Evolutionary conservation across 208 protist genomes (phyloP).

Genomic region (Entamoeba moshkovskii): DNA sequence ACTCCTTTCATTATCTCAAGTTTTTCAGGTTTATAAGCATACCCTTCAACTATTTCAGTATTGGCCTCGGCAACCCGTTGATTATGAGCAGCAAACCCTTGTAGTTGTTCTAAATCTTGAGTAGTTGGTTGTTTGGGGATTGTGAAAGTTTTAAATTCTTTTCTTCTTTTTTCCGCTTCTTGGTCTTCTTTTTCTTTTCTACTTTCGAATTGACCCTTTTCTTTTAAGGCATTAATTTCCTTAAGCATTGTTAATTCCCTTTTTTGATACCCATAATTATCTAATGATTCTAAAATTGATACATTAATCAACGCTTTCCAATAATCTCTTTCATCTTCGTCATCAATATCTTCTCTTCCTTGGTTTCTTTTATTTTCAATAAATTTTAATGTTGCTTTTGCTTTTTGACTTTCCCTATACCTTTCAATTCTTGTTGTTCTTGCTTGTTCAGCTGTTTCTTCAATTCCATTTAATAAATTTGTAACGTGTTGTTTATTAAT

Average conservation of each 20-base stretch:
- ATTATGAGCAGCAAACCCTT: background rate
- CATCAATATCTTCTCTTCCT: background rate
- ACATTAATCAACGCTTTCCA: background rate
- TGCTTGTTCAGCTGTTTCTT: background rate
- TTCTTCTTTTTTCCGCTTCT: background rate
- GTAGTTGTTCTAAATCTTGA: background rate
- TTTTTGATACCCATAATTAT: background rate
- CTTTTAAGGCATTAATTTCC: background rate
- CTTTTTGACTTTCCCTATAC: background rate
- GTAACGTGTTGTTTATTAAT: background rate
- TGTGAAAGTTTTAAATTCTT: background rate
- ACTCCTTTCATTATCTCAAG: background rate
- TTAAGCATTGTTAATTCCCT: background rate
- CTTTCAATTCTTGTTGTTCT: background rate
- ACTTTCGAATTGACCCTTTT: background rate
- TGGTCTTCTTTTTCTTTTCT: background rate
- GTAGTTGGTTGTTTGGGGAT: background rate
- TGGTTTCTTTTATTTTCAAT: background rate
- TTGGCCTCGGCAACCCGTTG: background rate
- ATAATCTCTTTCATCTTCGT: background rate
- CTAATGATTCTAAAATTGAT: background rate
- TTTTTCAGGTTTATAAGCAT: background rate
- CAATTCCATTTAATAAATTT: background rate
- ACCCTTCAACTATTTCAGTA: background rate
- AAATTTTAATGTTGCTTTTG: background rate